Base-by-base conservation (phyloP, 371 early-diverging fungal genomes). In the Actinomucor elegans region DNA sequence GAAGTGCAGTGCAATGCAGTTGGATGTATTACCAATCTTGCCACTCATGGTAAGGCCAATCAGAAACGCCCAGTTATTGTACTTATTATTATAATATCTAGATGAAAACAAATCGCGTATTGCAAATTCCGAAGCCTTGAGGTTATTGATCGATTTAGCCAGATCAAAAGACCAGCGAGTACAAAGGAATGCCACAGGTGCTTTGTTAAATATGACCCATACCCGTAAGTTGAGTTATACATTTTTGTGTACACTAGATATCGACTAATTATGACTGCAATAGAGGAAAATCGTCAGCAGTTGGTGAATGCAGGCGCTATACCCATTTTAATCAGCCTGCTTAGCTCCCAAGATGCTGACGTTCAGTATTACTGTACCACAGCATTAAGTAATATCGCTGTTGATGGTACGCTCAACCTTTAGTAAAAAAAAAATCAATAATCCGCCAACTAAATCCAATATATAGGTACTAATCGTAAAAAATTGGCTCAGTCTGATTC, bases 1-100 rank as follows among this genome's bases (percentile, higher is more conserved):
- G 96, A 94, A 61, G 93, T 94, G 7, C 93, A 94, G 66, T 92
- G 93, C 62, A 96, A 96, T 69, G 93, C 95, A n/a, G 95, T 94
- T 20, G 96, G 96, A 5, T 94, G 95, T 77, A 93, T 96, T 53
- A 96, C 96, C 1, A 96, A 96, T 58, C 80, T 96, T 48, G 94
- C 94, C 4, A 93, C 94, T 9, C 86, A 87, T 69, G 89, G 89
- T 88, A 80, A 54, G 61, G n/a, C n/a, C n/a, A n/a, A n/a, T n/a
- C n/a, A n/a, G n/a, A n/a, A n/a, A n/a, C n/a, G n/a, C n/a, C n/a
- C n/a, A n/a, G n/a, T n/a, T n/a, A n/a, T n/a, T n/a, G n/a, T n/a
- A n/a, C n/a, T n/a, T n/a, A n/a, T n/a, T n/a, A n/a, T 34, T 24
- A 36, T 7, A 27, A 20, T 23, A 43, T 38, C 6, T 64, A 86